Base-by-base conservation (phyloP, 176 grass and related monocot genomes). In the Raddia guianensis region DNA sequence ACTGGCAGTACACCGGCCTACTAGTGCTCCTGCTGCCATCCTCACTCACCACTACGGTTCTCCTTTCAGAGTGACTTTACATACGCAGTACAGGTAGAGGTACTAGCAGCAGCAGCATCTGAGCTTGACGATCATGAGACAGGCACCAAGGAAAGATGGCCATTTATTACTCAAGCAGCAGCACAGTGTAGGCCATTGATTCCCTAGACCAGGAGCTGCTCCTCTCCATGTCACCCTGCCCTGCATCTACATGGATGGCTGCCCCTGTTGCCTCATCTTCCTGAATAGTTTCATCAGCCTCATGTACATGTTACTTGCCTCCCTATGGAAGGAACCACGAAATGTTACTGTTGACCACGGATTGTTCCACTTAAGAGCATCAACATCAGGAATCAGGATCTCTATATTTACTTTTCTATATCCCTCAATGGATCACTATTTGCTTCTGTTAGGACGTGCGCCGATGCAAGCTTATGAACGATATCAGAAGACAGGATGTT, bases 111-210 rank as follows among this genome's bases (percentile, higher is more conserved):
- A 40, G 32, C 40, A 51, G 49, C 10, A 14, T 68, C 0, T 53
- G 6, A 43, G 11, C 12, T 44, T 74, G 72, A 44, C 55, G 51
- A 58, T 32, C 50, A 56, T 12, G 27, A 27, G 27, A 52, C 76
- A 78, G 10, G 66, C 66, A 70, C 21, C 66, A 70, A 57, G 44
- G 35, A 11, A 81, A 71, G 43, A 61, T 70, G 80, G 0, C 54
- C 40, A 60, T 56, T 49, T 49, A 61, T 49, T 49, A 61, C 33
- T 81, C 20, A 9, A 54, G 5, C 45, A 8, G 34, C 18, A 33
- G 15, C 34, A 51, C 18, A 19, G 73, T 8, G 35, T 45, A 73
- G 56, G 47, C 21, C 56, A 73, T 73, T 73, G 68, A 82, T 49
- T 46, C 55, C 56, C 27, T 61, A 12, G 44, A 14, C 56, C 47